These are phyloP conservation scores for Acephala macrosclerotiorum DNA, from an alignment of 2,329 filamentous ascomycete species.

Conservation along the genomic window DNA sequence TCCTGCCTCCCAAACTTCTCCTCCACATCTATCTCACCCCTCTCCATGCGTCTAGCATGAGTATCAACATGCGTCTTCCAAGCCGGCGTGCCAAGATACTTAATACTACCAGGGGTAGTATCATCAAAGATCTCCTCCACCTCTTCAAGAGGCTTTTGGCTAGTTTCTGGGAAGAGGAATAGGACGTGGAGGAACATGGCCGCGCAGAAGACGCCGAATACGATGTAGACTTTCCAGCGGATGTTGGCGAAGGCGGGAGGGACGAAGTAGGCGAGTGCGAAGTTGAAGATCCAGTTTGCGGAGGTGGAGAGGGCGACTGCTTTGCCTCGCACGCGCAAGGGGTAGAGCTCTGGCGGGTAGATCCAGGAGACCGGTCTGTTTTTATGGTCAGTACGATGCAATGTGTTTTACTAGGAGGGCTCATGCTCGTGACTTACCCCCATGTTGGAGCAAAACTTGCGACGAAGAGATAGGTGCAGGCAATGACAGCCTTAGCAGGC, in stretches of 20 bases:
- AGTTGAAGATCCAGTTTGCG: conserved; percentile 59
- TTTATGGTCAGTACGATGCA: no score
- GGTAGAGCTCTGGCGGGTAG: conserved; percentile 58
- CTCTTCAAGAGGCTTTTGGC: conserved; percentile 62
- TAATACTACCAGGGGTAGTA: conserved; percentile 43
- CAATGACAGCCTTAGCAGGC: conserved; percentile 65
- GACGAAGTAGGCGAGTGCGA: conserved; percentile 57
- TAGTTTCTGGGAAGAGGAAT: conserved; percentile 64
- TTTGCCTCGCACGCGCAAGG: conserved; percentile 57
- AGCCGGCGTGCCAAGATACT: conserved; percentile 39
- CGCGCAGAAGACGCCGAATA: conserved; percentile 61
- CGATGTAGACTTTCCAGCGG: conserved; percentile 59
- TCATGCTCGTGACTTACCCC: conserved; percentile 44
- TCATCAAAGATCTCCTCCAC: conserved; percentile 55
- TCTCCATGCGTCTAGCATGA: conserved; percentile 33
- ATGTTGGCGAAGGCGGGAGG: conserved; percentile 54
- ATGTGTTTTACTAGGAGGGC: no score
- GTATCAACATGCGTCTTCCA: conserved; percentile 42
- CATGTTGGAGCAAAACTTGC: conserved; percentile 60
- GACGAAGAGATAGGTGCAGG: conserved; percentile 71
- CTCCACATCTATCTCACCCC: conserved; percentile 40
- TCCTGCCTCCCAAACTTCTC: conserved; percentile 34
- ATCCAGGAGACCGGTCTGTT: conserved; percentile 53
- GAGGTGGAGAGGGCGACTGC: conserved; percentile 61
- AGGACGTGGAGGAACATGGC: conserved; percentile 58